Conservation (phyloP, 345 rosid species). For the Populus euphratica region DNA sequence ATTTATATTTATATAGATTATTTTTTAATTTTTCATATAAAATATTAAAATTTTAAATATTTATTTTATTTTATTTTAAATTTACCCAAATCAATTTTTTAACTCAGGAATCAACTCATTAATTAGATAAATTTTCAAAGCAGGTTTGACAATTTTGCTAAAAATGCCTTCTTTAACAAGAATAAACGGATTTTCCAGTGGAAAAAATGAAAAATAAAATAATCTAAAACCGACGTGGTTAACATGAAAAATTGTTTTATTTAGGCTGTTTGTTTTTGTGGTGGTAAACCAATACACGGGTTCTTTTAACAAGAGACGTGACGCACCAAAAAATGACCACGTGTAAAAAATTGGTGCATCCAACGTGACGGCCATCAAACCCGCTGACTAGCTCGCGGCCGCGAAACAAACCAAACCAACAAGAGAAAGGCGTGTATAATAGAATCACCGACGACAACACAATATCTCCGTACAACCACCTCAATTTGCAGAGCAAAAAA, state of each 20-base stretch:
- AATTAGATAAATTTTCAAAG: too few relatives aligned
- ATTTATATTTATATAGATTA: too few relatives aligned
- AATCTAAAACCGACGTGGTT: neutral
- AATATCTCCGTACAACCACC: neutral
- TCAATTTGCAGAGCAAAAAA: neutral
- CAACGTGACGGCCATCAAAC: neutral
- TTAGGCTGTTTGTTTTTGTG: neutral
- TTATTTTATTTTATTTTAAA: too few relatives aligned
- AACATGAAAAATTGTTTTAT: neutral
- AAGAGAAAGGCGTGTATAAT: neutral
- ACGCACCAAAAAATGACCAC: neutral
- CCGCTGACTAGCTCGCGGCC: slow-evolving; percentile 8
- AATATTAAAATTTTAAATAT: too few relatives aligned
- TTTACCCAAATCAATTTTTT: too few relatives aligned
- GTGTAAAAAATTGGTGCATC: neutral
- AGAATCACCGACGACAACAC: neutral
- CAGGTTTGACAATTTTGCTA: too few relatives aligned
- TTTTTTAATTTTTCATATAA: too few relatives aligned
- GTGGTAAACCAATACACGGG: too few relatives aligned
- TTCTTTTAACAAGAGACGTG: slow-evolving; percentile 1
- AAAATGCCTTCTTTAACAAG: neutral
- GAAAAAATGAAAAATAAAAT: neutral
- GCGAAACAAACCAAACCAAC: neutral
- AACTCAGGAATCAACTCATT: too few relatives aligned
- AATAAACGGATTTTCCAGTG: neutral